Evolutionary conservation across 2,329 filamentous ascomycete genomes (phyloP).

Genomic region (Pyrenochaeta sp.): DNA sequence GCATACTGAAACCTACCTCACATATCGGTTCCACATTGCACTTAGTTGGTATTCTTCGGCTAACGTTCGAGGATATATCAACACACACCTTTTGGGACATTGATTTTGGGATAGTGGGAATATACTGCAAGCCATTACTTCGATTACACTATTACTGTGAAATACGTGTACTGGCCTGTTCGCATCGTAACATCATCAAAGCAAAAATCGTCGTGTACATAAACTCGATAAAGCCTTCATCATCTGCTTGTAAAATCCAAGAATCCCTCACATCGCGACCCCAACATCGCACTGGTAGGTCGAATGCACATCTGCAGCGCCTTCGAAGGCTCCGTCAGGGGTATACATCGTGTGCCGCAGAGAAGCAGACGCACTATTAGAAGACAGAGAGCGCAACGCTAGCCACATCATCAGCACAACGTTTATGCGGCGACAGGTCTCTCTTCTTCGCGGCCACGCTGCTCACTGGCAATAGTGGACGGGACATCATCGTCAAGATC

Average conservation of each 20-base stretch:
- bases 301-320: slow-evolving; percentile 11
- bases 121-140: slow-evolving; percentile 2
- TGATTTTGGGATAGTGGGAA: not conserved
- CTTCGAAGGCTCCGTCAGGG: slow-evolving; percentile 37
- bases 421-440: slow-evolving; percentile 45
- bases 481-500: slow-evolving; percentile 65
- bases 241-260: slow-evolving; percentile 3
- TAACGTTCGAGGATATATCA: not conserved
- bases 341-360: slow-evolving; percentile 44
- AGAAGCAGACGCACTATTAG: slow-evolving; percentile 35
- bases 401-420: slow-evolving; percentile 26
- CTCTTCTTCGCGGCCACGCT: slow-evolving; percentile 59
- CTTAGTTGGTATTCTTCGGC: not conserved
- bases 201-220: slow-evolving; percentile 10
- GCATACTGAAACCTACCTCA: too few relatives aligned
- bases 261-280: slow-evolving; percentile 18
- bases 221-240: slow-evolving; percentile 1
- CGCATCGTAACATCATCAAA: slow-evolving; percentile 19
- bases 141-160: slow-evolving; percentile 21
- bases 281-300: slow-evolving; percentile 12
- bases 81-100: not conserved
- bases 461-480: slow-evolving; percentile 52
- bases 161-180: slow-evolving; percentile 3
- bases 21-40: too few relatives aligned
- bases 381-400: slow-evolving; percentile 29